These are phyloP conservation scores for Vitis vinifera DNA, from an alignment of 164 flowering plant genomes.

Conservation along the genomic window ASM3070453v1 NC_081820.1:19996001-19996500, in stretches of 20 bases:
- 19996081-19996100: constrained; percentile 13
- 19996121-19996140: constrained; percentile 2
- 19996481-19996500: too few relatives aligned
- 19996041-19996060: not conserved
- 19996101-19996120: constrained; percentile 10
- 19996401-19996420: not conserved
- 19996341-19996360: not conserved
- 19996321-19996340: not conserved
- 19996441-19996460: constrained; percentile 10
- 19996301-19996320: not conserved
- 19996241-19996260: constrained; percentile 9
- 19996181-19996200: constrained; percentile 10
- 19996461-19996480: not conserved
- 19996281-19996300: constrained; percentile 3
- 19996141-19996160: not conserved
- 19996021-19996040: constrained; percentile 9
- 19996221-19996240: not conserved
- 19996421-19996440: not conserved
- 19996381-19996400: not conserved
- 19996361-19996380: constrained; percentile 5
- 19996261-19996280: constrained; percentile 11
- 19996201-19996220: not conserved
- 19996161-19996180: not conserved
- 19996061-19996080: constrained; percentile 8
- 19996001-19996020: constrained; percentile 17